Conservation (phyloP, 345 rosid genomes). For the Erysimum cheiranthoides region DNA sequence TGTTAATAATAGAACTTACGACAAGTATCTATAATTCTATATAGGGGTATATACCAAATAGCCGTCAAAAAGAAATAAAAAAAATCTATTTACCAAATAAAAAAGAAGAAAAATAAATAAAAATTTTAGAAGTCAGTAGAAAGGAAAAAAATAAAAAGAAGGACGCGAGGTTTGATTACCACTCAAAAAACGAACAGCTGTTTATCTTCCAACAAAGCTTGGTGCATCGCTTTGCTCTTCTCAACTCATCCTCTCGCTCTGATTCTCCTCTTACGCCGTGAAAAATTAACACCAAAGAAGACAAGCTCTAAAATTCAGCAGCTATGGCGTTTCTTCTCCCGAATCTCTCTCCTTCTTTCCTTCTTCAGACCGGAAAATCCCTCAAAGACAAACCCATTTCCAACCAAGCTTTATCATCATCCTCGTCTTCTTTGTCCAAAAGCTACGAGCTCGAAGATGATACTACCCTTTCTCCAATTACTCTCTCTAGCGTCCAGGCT, state of each 20-base stretch:
- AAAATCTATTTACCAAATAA: no score
- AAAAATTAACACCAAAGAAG: conserved; percentile 22
- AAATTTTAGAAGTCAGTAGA: no score
- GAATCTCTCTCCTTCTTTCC: conserved; percentile 67
- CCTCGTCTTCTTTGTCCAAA: conserved; percentile 7
- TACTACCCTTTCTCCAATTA: conserved; percentile 28
- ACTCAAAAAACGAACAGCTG: conserved; percentile 49
- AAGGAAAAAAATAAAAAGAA: not conserved
- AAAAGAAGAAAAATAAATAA: no score
- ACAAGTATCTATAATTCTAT: no score
- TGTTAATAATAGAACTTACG: no score
- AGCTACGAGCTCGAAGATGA: conserved; percentile 21
- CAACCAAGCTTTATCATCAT: conserved; percentile 10
- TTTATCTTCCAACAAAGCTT: conserved; percentile 35
- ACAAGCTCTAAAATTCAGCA: conserved; percentile 9
- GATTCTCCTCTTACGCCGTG: conserved; percentile 35
- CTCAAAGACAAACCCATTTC: conserved; percentile 49
- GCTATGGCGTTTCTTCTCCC: conserved; percentile 82
- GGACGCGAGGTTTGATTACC: conserved; percentile 44
- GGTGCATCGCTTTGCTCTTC: conserved; percentile 18
- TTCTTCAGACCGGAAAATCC: conserved; percentile 56
- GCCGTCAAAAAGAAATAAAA: no score
- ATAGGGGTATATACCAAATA: no score
- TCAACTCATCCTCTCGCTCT: conserved; percentile 20
- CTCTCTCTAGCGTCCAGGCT: conserved; percentile 41